Evolutionary conservation across 306 rosid species (phyloP), one percentile per base, ranked within the genome.

Genomic region (Cicer chorassanicum): DNA sequence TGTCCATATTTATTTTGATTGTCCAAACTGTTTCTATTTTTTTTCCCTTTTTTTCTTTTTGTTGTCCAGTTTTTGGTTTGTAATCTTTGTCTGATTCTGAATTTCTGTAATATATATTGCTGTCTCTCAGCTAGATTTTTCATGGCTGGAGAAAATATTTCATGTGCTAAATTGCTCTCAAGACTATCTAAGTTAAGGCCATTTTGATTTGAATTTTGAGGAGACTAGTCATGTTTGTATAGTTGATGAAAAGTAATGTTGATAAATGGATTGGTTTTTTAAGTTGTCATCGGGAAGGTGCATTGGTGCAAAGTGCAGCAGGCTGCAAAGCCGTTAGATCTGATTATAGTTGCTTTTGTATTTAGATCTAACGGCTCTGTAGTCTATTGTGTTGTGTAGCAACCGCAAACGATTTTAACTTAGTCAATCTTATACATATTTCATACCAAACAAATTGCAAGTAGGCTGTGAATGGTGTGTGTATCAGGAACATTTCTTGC

Each of bases 1-100:
- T 70, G 62, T 82, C 77, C 56, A 73, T 80, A 78, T 61, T 77
- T 74, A 80, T 80, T 84, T 82, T 82, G 65, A 73, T 61, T 89
- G 24, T 71, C 12, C 75, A 48, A 64, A 80, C 61, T 60, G 46
- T 57, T 67, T 72, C 15, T 7, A 43, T 41, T 41, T 21, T 66
- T 66, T 40, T 24, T 2, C 6, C 55, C 11, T 61, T 39, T 24
- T 19, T 68, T 24, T 59, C 39, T 36, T 44, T 56, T 41, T 77
- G 41, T 62, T 79, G 55, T 80, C 55, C 46, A 67, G 76, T 65
- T 77, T 71, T 24, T 51, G 71, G 56, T 57, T 77, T 78, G 55
- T 82, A 65, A 77, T 87, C 60, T 75, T 51, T 73, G 63, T 68
- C 62, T 71, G 65, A 76, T 82, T 68, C 75, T 74, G 76, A 75